Evolutionary conservation across 2,329 filamentous ascomycete species (phyloP).

Genomic region (Penicillium sumatraense): DNA sequence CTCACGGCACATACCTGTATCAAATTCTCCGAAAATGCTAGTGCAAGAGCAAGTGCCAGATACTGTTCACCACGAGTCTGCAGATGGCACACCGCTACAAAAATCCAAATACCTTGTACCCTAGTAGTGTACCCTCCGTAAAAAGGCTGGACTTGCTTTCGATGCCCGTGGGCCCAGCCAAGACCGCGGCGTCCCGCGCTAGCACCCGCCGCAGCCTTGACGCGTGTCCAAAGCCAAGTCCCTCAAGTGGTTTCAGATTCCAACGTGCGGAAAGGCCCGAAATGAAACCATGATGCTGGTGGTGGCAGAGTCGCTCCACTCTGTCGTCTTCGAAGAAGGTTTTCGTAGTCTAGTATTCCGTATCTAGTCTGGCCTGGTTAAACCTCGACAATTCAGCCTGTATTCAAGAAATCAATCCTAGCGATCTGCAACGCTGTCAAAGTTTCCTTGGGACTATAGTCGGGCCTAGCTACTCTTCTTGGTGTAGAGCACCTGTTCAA

Average conservation of each 20-base stretch:
- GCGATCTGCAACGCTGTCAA: constrained; percentile 5
- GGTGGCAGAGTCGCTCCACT: constrained; percentile 4
- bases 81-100: constrained; percentile 21
- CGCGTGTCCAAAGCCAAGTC: constrained; percentile 28
- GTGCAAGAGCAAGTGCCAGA: neutral
- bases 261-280: constrained; percentile 23
- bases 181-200: constrained; percentile 20
- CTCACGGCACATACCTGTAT: neutral
- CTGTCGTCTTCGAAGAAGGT: neutral
- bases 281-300: constrained; percentile 1
- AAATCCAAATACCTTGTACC: too few relatives aligned
- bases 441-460: neutral
- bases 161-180: constrained; percentile 16
- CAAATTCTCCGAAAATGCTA: constrained; percentile 3
- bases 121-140: too few relatives aligned
- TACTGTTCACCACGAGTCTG: neutral
- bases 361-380: too few relatives aligned
- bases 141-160: constrained; percentile 2
- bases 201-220: constrained; percentile 22
- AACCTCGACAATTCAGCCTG: neutral
- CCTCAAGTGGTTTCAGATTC: constrained; percentile 25
- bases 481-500: constrained; percentile 1
- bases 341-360: too few relatives aligned
- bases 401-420: neutral
- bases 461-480: constrained; percentile 15